Percentiles rank a stretch among this genome's conserved stretches.
These are phyloP conservation scores for Coniochaeta ligniaria DNA, from an alignment of 2,329 filamentous ascomycete species.

Conservation along the genomic window DNA sequence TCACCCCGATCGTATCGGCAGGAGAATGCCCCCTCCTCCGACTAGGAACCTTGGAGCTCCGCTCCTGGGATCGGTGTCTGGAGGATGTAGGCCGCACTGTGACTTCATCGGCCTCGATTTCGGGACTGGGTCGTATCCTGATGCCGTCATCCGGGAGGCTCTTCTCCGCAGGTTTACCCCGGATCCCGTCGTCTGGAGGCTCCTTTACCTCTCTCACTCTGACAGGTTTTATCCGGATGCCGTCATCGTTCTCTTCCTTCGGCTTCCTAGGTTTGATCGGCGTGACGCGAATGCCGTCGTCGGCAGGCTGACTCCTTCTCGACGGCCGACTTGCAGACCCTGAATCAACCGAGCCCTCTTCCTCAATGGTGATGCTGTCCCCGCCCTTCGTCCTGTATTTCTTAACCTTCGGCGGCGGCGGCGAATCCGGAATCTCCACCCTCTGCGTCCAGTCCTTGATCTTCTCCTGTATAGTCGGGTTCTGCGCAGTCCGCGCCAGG, in stretches of 20 bases:
- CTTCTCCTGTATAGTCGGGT: conserved; percentile 50
- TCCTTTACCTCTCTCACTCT: conserved; percentile 15
- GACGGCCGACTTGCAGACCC: conserved; percentile 2
- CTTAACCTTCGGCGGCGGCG: conserved; percentile 20
- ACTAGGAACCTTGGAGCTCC: conserved; percentile 14
- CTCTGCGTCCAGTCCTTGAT: conserved; percentile 55
- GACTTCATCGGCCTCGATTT: conserved; percentile 17
- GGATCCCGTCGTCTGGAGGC: conserved; percentile 19
- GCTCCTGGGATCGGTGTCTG: conserved; percentile 17
- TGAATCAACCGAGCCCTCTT: conserved; percentile 14
- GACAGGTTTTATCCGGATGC: conserved; percentile 8
- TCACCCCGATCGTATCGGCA: conserved; percentile 20
- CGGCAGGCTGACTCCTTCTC: conserved; percentile 7
- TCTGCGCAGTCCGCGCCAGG: conserved; percentile 41
- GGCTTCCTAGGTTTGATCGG: conserved; percentile 14
- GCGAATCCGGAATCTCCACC: conserved; percentile 39
- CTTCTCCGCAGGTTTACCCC: conserved; percentile 12
- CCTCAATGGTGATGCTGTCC: conserved; percentile 26
- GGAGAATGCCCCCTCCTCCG: conserved; percentile 12
- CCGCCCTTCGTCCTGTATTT: conserved; percentile 18
- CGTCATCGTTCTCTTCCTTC: conserved; percentile 5
- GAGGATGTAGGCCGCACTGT: conserved; percentile 20
- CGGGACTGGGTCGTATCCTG: conserved; percentile 18
- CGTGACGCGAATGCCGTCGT: conserved; percentile 34
- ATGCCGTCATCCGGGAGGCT: conserved; percentile 26